phyloP scores from a whole-genome alignment of 2,329 filamentous ascomycete species.

The Malbranchea cinnamomea region DNA sequence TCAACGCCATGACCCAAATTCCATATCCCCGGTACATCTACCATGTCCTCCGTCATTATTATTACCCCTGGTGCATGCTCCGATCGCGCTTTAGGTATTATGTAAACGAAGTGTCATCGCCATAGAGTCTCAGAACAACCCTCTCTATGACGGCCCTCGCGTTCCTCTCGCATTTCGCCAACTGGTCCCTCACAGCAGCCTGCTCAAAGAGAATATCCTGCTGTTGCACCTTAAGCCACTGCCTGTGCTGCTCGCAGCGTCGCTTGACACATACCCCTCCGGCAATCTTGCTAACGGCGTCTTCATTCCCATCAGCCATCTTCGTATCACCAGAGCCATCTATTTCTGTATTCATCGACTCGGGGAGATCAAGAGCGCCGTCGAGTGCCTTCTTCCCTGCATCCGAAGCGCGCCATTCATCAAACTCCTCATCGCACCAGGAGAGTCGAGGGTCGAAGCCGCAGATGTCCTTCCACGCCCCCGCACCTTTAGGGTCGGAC shows the following conservation, averaged over 20 bases:
- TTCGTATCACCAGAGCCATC: conserved; percentile 22
- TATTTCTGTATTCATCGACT: conserved; percentile 12
- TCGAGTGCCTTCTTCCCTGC: conserved; percentile 26
- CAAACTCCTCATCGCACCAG: conserved; percentile 35
- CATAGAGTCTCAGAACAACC: conserved; percentile 26
- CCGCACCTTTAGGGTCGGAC: conserved; percentile 26
- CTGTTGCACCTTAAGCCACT: conserved; percentile 33
- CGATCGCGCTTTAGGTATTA: conserved; percentile 15
- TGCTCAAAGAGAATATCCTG: conserved; percentile 31
- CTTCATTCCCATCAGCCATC: conserved; percentile 18
- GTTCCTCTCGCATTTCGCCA: conserved; percentile 25
- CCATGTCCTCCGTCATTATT: too few species aligned
- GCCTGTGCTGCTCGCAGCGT: conserved; percentile 33
- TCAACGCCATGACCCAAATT: background rate
- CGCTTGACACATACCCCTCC: conserved; percentile 33
- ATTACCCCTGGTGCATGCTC: conserved; percentile 8
- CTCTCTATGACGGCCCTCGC: conserved; percentile 29
- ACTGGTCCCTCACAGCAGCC: conserved; percentile 23
- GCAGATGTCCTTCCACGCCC: conserved; percentile 31
- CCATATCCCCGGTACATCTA: too few species aligned
- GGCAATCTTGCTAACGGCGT: conserved; percentile 18
- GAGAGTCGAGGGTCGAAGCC: conserved; percentile 32
- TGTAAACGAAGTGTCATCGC: too few species aligned
- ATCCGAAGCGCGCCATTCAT: conserved; percentile 29
- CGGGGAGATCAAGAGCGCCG: conserved; percentile 18